Evolutionary conservation across 148 eudicot genomes (phyloP).

Genomic region (Rhododendron griersonianum): DNA sequence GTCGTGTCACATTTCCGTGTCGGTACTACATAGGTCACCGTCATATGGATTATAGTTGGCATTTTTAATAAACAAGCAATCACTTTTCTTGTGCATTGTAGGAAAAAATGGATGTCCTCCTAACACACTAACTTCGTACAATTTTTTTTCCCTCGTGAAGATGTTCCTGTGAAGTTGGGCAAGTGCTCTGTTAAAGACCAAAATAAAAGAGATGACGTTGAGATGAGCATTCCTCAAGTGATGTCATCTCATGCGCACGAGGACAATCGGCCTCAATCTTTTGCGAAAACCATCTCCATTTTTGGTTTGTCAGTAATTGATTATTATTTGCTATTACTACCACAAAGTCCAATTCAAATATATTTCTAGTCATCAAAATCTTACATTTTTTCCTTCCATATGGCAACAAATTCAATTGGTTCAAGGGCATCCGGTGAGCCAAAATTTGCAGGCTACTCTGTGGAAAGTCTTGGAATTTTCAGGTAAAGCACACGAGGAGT

Average conservation of each 20-base stretch:
- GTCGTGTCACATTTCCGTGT: too few species aligned
- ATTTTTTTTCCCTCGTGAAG: background rate
- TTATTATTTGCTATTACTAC: too few species aligned
- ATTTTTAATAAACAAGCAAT: too few species aligned
- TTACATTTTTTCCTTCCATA: background rate
- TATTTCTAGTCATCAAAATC: too few species aligned
- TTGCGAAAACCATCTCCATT: too few species aligned
- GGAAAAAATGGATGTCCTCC: too few species aligned
- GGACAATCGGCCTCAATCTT: background rate
- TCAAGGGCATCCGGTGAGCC: background rate
- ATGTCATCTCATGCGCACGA: background rate
- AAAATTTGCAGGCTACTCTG: background rate
- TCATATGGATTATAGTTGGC: too few species aligned
- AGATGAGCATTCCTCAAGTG: too few species aligned
- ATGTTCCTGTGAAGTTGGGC: background rate
- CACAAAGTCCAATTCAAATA: too few species aligned
- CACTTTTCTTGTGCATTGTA: too few species aligned
- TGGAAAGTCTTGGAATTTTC: background rate
- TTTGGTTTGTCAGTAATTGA: background rate
- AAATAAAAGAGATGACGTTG: too few species aligned
- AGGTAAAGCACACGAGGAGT: background rate
- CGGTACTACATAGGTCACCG: too few species aligned
- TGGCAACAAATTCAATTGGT: background rate
- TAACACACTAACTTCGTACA: background rate
- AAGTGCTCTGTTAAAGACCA: background rate